phyloP scores from a whole-genome alignment of 192 early-diverging fungal genomes.

The Dimargaris xerosporica region DNA sequence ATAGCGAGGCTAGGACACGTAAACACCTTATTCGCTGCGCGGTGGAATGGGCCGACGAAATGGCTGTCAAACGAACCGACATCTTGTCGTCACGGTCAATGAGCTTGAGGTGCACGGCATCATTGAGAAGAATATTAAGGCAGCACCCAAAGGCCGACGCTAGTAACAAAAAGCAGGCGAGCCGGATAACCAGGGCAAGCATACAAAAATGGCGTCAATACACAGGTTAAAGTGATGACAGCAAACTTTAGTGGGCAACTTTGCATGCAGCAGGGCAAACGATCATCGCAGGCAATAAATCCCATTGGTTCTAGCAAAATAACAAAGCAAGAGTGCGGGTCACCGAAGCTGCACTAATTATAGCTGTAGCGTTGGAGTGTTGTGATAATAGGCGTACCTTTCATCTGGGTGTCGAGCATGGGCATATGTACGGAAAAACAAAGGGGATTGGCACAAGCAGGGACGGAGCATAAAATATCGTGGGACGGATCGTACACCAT shows the following conservation, averaged over 20 bases:
- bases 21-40: constrained; percentile 26
- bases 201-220: too few relatives aligned
- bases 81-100: constrained; percentile 29
- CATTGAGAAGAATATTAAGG: constrained; percentile 31
- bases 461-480: constrained; percentile 23
- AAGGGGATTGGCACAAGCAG: constrained; percentile 28
- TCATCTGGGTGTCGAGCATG: constrained; percentile 24
- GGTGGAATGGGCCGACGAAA: constrained; percentile 21
- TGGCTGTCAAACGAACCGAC: constrained; percentile 22
- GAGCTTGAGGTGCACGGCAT: constrained; percentile 27
- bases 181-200: too few relatives aligned
- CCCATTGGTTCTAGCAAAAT: too few relatives aligned
- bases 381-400: too few relatives aligned
- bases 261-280: too few relatives aligned
- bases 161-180: too few relatives aligned
- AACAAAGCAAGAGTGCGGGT: too few relatives aligned
- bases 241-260: too few relatives aligned
- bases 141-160: constrained; percentile 30
- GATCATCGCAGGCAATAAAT: too few relatives aligned
- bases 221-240: too few relatives aligned
- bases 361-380: too few relatives aligned
- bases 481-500: constrained; percentile 28
- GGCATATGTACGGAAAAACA: constrained; percentile 30
- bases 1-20: constrained; percentile 24
- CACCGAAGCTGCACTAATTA: too few relatives aligned